Evolutionary conservation across 1,139 yeast species (phyloP), one percentile per base, ranked within the genome.

Genomic region (Protomyces inouyei): DNA sequence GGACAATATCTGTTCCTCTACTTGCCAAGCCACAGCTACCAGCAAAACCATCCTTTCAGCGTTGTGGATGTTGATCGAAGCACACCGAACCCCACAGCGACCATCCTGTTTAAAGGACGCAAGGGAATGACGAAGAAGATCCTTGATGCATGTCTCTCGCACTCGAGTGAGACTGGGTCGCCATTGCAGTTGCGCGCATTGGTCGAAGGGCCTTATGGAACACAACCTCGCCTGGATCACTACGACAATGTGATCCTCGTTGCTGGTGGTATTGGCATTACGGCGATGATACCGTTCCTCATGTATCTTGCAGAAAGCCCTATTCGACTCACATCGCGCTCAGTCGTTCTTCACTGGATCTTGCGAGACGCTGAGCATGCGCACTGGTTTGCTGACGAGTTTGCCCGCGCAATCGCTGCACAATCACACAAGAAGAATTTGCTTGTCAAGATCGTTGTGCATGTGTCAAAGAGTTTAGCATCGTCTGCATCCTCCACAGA

Each of bases 251-350:
- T 80, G 2, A 73, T 86, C 21, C 77, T 87, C 57, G 70, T 87
- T 63, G 84, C 86, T 1, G 88, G 91, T 67, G 93, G 93, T 59
- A 85, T 86, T 67, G 96, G 95, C 69, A 80, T 88, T 68, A 87
- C 95, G 1, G 87, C 87, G 0, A 73, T 75, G 2, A 65, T 78
- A 66, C 76, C 77, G 0, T 77, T 77, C 66, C 51, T 66, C 37
- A 64, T 57, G 63, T 52, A 37, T 35, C 51, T 52, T 9, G 25
- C 40, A 10, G 25, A 38, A 2, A 5, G 28, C 5, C 48, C 21
- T 18, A 4, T 21, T 8, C 25, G 8, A 4, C 28, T 25, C 55
- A 12, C 64, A 64, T 10, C 14, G 46, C 63, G 52, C 23, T 25
- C 18, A 4, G 52, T 59, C 25, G 52, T 52, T n/a, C 10, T 59